Base-by-base conservation (phyloP, 768 basidiomycete genomes). In the Rhodotorula paludigena region DNA sequence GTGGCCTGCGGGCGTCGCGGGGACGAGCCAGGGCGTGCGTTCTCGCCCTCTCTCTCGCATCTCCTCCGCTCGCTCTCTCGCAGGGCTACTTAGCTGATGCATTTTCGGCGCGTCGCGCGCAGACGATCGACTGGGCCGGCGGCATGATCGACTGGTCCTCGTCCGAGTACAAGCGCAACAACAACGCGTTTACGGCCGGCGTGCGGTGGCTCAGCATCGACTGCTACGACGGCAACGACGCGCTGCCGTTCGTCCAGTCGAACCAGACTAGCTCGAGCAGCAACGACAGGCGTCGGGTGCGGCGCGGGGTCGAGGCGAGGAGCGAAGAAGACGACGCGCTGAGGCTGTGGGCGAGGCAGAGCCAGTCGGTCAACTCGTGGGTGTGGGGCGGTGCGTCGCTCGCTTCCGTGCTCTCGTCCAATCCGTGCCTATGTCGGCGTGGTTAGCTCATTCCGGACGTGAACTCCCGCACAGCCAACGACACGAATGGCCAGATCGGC, bases 101-200 rank as follows among this genome's bases (percentile, higher is more conserved):
- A 47, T 6, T 53, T 9, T 44, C 35, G n/a, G n/a, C n/a, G n/a
- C n/a, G n/a, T 23, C 42, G 35, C 21, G 2, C 35, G 30, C 39
- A 61, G 44, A 79, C 78, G 2, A 72, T 79, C 58, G 75, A 76
- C 36, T 79, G 78, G 78, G 73, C 77, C 0, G 78, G 78, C 21
- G 78, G 78, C 14, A 60, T 76, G 64, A 78, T 79, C 72, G 69
- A 78, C 61, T 79, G 76, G 75, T 23, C 61, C 16, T 59, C 73
- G 15, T 57, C 67, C 7, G 74, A 72, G 18, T 78, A 78, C 65
- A 38, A 53, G 45, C 36, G 68, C 32, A 71, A 74, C 30, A 76
- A 74, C 21, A 39, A 54, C 35, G 75, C 75, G 45, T 78, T 74
- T 63, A 70, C 69, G 48, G 74, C 76, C 30, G 70, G 76, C 28